phyloP scores from a whole-genome alignment of 176 grass and related monocot species.

The Pontederia crassipes region DNA sequence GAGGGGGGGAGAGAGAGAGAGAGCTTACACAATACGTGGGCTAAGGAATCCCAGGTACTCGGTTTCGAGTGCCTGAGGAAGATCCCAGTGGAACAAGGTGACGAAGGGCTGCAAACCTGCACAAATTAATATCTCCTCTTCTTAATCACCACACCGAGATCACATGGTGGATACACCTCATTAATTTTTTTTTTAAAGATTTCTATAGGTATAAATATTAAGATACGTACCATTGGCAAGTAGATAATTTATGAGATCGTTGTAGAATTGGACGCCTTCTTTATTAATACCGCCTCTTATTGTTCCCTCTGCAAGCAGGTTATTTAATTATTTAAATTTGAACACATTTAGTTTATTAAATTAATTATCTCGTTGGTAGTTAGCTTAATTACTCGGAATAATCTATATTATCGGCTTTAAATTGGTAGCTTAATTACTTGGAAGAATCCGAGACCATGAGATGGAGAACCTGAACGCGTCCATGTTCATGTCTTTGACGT shows the following conservation, averaged over 20 bases:
- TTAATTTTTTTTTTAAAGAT: too few relatives aligned
- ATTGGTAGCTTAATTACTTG: neutral
- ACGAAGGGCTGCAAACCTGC: conserved; percentile 51
- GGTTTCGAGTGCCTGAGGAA: conserved; percentile 48
- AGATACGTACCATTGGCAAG: conserved; percentile 29
- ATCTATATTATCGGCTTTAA: neutral
- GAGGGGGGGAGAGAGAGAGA: too few relatives aligned
- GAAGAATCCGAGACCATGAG: conserved; percentile 14
- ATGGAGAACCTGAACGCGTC: conserved; percentile 18
- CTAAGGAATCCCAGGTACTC: conserved; percentile 61
- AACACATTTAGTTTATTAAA: too few relatives aligned
- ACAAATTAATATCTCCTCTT: neutral
- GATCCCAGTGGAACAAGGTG: conserved; percentile 76
- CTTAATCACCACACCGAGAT: too few relatives aligned
- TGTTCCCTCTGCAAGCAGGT: conserved; percentile 27
- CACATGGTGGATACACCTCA: too few relatives aligned
- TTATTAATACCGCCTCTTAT: conserved; percentile 52
- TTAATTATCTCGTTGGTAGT: neutral
- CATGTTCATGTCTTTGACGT: neutral
- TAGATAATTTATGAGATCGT: conserved; percentile 51
- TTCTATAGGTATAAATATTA: too few relatives aligned
- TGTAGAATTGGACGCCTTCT: conserved; percentile 63
- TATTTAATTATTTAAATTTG: too few relatives aligned
- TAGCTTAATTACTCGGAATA: neutral
- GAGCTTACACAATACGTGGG: conserved; percentile 38